A percentile compares a stretch with the other conserved stretches of the same genome.
Evolutionary conservation across 2,329 filamentous ascomycete species (phyloP).

Genomic region (Ceratocystis albifundus): DNA sequence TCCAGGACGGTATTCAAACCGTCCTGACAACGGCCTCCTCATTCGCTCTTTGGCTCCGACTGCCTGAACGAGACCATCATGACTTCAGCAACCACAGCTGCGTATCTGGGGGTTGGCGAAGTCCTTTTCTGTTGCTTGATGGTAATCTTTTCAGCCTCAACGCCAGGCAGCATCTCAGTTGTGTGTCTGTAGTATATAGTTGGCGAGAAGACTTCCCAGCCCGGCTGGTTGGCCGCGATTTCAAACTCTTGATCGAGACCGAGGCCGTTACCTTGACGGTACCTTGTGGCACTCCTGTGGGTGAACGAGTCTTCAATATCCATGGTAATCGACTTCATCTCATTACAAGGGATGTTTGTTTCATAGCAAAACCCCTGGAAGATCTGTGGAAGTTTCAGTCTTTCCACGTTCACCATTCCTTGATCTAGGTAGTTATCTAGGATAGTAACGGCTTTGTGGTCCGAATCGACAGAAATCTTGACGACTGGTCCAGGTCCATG

Average conservation of each 20-base stretch:
- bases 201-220: not conserved
- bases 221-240: not conserved
- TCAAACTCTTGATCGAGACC: not conserved
- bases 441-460: not conserved
- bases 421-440: not conserved
- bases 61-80: too few species aligned
- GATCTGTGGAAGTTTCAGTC: not conserved
- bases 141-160: not conserved
- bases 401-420: not conserved
- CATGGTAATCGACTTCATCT: not conserved
- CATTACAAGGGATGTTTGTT: not conserved
- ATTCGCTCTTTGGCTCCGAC: too few species aligned
- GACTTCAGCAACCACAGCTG: too few species aligned
- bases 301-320: not conserved
- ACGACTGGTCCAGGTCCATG: not conserved
- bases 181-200: not conserved
- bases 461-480: not conserved
- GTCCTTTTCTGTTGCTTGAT: not conserved
- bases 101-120: too few species aligned
- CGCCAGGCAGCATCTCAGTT: not conserved
- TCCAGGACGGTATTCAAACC: too few species aligned
- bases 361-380: not conserved
- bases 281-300: not conserved
- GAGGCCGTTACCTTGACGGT: not conserved
- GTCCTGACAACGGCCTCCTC: too few species aligned